Conservation (phyloP, 2,329 filamentous ascomycete species). For the Bipolaris oryzae region DNA sequence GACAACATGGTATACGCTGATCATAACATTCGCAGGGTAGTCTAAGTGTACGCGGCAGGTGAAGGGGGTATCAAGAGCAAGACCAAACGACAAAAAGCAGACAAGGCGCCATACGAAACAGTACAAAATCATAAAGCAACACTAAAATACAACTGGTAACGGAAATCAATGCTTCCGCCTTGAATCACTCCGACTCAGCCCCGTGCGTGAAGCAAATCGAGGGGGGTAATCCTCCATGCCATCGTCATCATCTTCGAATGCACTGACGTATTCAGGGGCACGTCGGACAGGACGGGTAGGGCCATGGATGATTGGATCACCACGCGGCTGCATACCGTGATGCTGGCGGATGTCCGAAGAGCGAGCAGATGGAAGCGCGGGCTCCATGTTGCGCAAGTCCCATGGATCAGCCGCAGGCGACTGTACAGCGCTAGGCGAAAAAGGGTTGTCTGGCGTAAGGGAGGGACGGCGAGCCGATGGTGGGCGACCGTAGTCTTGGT, state of each 20-base stretch:
- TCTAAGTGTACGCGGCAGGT: neutral
- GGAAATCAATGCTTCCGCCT: constrained; percentile 14
- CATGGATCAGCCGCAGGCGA: constrained; percentile 30
- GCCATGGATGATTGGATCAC: constrained; percentile 22
- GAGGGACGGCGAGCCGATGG: constrained; percentile 32
- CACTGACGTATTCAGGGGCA: constrained; percentile 17
- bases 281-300: constrained; percentile 18
- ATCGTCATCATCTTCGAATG: constrained; percentile 22
- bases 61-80: neutral
- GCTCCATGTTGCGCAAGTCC: constrained; percentile 30
- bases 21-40: neutral
- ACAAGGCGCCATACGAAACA: neutral
- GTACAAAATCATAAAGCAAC: neutral
- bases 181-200: constrained; percentile 8
- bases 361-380: constrained; percentile 24
- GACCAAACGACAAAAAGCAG: neutral
- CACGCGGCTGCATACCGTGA: constrained; percentile 20
- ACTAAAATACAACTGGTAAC: neutral
- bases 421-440: neutral
- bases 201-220: constrained; percentile 5
- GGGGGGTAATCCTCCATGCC: constrained; percentile 7
- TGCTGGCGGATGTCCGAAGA: constrained; percentile 15
- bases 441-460: constrained; percentile 18
- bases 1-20: neutral
- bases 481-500: constrained; percentile 20